A percentile compares a stretch with the other conserved stretches of the same genome.
Conservation (phyloP, 768 basidiomycete species). For the Boletus tylopilopsis region DNA sequence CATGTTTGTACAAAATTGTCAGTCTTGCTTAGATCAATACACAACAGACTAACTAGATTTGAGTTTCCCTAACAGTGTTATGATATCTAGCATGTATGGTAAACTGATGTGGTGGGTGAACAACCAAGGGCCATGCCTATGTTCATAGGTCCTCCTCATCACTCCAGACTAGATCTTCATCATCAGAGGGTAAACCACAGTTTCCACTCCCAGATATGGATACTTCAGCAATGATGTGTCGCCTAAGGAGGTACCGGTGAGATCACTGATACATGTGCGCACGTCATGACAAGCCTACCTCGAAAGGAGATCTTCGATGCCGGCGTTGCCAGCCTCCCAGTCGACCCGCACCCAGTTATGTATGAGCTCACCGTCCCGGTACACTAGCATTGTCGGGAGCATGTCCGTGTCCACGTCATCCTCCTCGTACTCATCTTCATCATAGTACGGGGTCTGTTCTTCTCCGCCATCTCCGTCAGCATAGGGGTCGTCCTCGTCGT, state of each 20-base stretch:
- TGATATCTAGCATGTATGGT: no score
- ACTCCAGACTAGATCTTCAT: slow-evolving; percentile 51
- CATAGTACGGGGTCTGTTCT: slow-evolving; percentile 29
- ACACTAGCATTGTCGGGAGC: slow-evolving; percentile 75
- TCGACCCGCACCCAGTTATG: slow-evolving; percentile 87
- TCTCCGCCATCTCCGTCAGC: slow-evolving; percentile 32
- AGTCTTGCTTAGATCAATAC: no score
- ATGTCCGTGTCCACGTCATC: slow-evolving; percentile 74
- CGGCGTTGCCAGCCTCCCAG: slow-evolving; percentile 73
- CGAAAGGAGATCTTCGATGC: slow-evolving; percentile 63
- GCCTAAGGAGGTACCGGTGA: slow-evolving; percentile 7
- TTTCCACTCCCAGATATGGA: slow-evolving; percentile 33
- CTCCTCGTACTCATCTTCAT: slow-evolving; percentile 48
- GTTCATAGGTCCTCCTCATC: slow-evolving; percentile 37
- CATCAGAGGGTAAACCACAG: slow-evolving; percentile 45
- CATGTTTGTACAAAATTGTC: no score
- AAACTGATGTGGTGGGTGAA: no score
- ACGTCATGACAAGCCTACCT: slow-evolving; percentile 38
- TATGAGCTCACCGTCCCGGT: slow-evolving; percentile 78
- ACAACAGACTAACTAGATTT: no score
- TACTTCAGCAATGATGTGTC: slow-evolving; percentile 23
- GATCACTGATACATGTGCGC: neutral
- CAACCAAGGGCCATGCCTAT: no score
- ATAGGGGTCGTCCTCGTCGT: slow-evolving; percentile 44
- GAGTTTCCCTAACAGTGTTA: no score